A percentile compares a stretch with the other conserved stretches of the same genome.
phyloP scores from a whole-genome alignment of 228 moss, liverwort and hornwort species.

The Sphagnum fallax region DNA sequence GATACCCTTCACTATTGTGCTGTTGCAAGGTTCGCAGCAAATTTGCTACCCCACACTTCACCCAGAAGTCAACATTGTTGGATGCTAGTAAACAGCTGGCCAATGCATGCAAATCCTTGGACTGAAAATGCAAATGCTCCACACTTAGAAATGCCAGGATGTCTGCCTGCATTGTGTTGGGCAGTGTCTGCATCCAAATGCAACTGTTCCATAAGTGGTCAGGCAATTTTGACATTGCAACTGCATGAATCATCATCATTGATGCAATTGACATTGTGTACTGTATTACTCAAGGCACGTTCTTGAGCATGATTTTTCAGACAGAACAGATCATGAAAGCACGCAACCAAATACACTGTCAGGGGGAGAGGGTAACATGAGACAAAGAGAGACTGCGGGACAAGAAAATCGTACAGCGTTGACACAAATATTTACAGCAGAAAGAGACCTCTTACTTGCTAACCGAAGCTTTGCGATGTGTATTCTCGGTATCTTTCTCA shows the following conservation, averaged over 20 bases:
- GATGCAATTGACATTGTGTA: slow-evolving; percentile 9
- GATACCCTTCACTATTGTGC: slow-evolving; percentile 6
- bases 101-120: slow-evolving; percentile 57
- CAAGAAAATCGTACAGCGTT: not conserved
- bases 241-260: not conserved
- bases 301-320: not conserved
- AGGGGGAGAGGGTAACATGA: not conserved
- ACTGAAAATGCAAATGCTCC: slow-evolving; percentile 42
- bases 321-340: not conserved
- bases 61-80: slow-evolving; percentile 54
- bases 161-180: slow-evolving; percentile 60
- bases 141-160: slow-evolving; percentile 59
- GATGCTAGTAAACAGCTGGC: slow-evolving; percentile 22
- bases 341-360: not conserved
- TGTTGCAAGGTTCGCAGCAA: slow-evolving; percentile 24
- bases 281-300: slow-evolving; percentile 9
- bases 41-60: slow-evolving; percentile 45
- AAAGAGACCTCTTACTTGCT: slow-evolving; percentile 41
- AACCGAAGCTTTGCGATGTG: slow-evolving; percentile 14
- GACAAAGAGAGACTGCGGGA: not conserved
- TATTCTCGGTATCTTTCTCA: slow-evolving; percentile 30
- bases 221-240: not conserved
- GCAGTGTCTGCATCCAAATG: slow-evolving; percentile 74
- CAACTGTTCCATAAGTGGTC: slow-evolving; percentile 42
- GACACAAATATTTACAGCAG: not conserved